These are phyloP conservation scores for Diplodia intermedia DNA, from an alignment of 2,329 filamentous ascomycete genomes.

Conservation along the genomic window DNA sequence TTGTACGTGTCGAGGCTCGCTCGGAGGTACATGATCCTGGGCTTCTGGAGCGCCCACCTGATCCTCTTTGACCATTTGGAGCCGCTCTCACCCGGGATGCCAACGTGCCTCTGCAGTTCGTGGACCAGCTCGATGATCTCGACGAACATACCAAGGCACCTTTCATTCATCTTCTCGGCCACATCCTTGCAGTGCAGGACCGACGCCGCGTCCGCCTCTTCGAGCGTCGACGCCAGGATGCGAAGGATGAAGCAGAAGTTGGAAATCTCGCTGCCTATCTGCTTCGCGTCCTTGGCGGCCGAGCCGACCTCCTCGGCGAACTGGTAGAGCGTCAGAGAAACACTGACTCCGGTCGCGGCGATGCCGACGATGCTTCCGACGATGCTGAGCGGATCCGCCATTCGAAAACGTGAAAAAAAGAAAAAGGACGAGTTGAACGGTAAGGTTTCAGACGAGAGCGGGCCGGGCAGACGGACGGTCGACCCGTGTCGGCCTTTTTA, in stretches of 20 bases:
- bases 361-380: not conserved
- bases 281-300: not conserved
- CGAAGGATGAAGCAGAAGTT: not conserved
- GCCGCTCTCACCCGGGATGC: not conserved
- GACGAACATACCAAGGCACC: not conserved
- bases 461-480: too few species aligned
- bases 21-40: constrained; percentile 1
- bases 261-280: constrained; percentile 1
- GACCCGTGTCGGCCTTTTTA: not conserved
- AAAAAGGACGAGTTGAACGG: not conserved
- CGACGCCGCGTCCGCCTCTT: not conserved
- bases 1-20: not conserved
- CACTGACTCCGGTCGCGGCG: not conserved
- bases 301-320: not conserved
- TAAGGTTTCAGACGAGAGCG: too few species aligned
- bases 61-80: not conserved
- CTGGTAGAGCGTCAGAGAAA: not conserved
- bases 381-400: constrained; percentile 2
- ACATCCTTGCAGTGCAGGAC: not conserved
- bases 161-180: not conserved
- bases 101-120: not conserved
- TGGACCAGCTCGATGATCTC: not conserved
- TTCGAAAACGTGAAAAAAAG: not conserved
- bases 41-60: constrained; percentile 2
- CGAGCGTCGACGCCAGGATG: not conserved